A percentile compares a stretch with the other conserved stretches of the same genome.
phyloP scores from a whole-genome alignment of 306 rosid genomes.

The Leucaena leucocephala region DNA sequence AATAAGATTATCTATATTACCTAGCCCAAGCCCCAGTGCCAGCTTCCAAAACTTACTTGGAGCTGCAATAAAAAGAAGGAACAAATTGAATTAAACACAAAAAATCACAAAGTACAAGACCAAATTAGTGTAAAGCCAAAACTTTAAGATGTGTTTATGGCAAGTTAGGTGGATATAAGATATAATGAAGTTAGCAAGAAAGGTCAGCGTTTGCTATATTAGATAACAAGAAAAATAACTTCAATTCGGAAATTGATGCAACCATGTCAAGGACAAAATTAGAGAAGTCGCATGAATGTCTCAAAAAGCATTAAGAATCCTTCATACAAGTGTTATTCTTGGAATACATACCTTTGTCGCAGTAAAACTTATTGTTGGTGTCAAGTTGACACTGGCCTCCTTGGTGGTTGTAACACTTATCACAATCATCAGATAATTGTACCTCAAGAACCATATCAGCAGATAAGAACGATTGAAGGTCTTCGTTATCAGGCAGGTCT shows the following conservation, averaged over 20 bases:
- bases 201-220: no score
- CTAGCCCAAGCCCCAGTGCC: conserved; percentile 57
- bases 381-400: neutral
- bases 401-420: neutral
- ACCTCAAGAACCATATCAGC: conserved; percentile 5
- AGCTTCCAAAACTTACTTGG: conserved; percentile 14
- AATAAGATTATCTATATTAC: conserved; percentile 33
- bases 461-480: conserved; percentile 33
- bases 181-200: no score
- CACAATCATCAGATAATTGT: neutral
- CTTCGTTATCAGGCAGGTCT: conserved; percentile 9
- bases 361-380: neutral
- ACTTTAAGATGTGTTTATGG: neutral
- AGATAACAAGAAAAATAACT: no score
- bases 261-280: conserved; percentile 1
- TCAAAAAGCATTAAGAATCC: neutral
- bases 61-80: conserved; percentile 17
- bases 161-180: neutral
- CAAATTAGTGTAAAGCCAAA: neutral
- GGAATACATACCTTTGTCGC: neutral
- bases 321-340: neutral
- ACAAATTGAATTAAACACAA: neutral
- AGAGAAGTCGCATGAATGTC: neutral
- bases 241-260: neutral
- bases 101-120: neutral